phyloP scores from a whole-genome alignment of 352 stramenopile species.

The Phytopythium aichiense region DNA sequence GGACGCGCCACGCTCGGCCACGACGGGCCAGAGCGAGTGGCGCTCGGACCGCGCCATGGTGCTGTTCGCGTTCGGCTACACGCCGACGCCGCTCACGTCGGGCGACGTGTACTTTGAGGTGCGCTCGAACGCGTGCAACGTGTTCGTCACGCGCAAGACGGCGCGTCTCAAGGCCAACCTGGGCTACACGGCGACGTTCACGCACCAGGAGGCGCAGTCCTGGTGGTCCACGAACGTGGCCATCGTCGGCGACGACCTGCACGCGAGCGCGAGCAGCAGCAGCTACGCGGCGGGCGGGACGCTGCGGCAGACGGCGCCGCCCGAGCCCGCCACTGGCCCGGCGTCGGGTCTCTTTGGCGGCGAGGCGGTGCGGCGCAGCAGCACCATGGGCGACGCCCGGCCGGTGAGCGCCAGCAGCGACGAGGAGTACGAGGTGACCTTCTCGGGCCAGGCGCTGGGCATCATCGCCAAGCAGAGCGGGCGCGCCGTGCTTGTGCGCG shows the following conservation, averaged over 20 bases:
- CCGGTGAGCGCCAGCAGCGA: background rate
- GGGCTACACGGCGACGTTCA: conserved; percentile 83
- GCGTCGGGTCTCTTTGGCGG: conserved; percentile 24
- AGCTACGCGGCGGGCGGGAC: conserved; percentile 1
- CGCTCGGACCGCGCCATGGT: conserved; percentile 61
- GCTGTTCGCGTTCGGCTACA: conserved; percentile 84
- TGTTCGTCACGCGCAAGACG: conserved; percentile 78
- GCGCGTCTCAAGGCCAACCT: conserved; percentile 66
- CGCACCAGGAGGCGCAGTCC: conserved; percentile 68
- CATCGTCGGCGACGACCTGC: conserved; percentile 79
- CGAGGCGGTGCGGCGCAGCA: conserved; percentile 1
- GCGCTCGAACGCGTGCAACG: conserved; percentile 79
- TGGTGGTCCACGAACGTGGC: conserved; percentile 83
- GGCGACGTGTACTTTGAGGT: conserved; percentile 83
- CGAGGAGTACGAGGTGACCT: conserved; percentile 76
- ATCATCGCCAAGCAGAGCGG: conserved; percentile 71
- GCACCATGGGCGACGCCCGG: background rate
- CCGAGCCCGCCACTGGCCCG: conserved; percentile 9
- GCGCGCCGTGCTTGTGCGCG: conserved; percentile 56
- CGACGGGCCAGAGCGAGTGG: conserved; percentile 34
- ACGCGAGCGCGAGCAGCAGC: conserved; percentile 25
- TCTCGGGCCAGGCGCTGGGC: conserved; percentile 48
- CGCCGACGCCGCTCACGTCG: conserved; percentile 74
- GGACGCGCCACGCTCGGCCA: conserved; percentile 12
- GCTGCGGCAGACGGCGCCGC: conserved; percentile 5